Base-by-base conservation (phyloP, 129 eudicot genomes). In the Dittrichia graveolens region DNA sequence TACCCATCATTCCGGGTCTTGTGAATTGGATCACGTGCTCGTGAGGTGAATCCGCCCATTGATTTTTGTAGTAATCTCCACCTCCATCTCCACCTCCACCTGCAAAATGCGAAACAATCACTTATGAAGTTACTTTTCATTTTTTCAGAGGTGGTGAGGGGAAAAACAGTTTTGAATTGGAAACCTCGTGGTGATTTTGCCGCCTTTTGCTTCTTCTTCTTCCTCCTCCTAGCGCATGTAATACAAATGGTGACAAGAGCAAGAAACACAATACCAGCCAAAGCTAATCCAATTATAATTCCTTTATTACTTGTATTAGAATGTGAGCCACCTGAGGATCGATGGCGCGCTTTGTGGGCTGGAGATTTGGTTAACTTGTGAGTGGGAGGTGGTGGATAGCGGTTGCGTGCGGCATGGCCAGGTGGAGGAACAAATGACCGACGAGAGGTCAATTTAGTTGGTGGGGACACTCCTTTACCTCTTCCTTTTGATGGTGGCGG, bases 141-240 rank as follows among this genome's bases (percentile, higher is more conserved):
- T n/a, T n/a, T n/a, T n/a, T 24, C 31, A 24, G 31, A 24, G 31
- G 31, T 24, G 31, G 31, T 24, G 31, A 24, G 31, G 47, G 47
- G 68, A 47, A 72, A 44, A 43, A 13, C n/a, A 12, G 74, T 68
- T 49, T 68, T 39, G 56, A 52, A 7, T 8, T 7, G 16, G 16
- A 52, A 9, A 73, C 89, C 87, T 72, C 74, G 77, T 50, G 86
- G 70, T 50, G 90, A 79, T 82, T 64, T 77, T 59, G 73, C 67
- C 8, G 16, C 50, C 44, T 43, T 75, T 24, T 54, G 41, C 79
- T 45, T 57, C 47, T 55, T 53, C 77, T 73, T 72, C 84, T 61
- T 85, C 80, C 66, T 85, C 78, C 69, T 62, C 56, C 61, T 62
- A 37, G 40, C 8, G 75, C 83, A 80, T 13, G 55, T 14, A 15